These are phyloP conservation scores for Sphagnum magellanicum DNA, from an alignment of 228 moss, liverwort and hornwort species.

Conservation along the genomic window DNA sequence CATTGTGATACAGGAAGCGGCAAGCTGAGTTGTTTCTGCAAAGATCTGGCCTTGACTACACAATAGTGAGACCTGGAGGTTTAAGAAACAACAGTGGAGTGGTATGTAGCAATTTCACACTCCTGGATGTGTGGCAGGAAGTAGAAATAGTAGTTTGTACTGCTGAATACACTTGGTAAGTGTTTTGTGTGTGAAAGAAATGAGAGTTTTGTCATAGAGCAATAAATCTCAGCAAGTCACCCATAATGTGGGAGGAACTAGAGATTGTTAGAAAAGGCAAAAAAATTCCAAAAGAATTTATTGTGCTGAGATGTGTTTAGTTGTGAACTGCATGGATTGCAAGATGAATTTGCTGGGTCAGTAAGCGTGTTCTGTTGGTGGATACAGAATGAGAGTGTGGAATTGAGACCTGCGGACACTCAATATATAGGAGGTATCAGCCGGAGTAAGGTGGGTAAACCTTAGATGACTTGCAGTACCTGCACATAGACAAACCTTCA, in stretches of 20 bases:
- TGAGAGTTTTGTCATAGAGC: too few species aligned
- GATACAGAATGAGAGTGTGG: conserved; percentile 48
- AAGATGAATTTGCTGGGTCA: background rate
- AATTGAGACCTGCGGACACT: conserved; percentile 70
- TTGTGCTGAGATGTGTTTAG: background rate
- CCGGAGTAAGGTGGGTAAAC: conserved; percentile 55
- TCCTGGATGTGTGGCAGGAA: too few species aligned
- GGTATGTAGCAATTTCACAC: conserved; percentile 18
- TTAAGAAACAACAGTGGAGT: conserved; percentile 41
- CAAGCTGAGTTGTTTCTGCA: conserved; percentile 90
- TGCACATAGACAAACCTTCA: too few species aligned
- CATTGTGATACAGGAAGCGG: conserved; percentile 53
- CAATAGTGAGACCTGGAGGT: conserved; percentile 85
- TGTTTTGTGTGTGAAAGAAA: too few species aligned
- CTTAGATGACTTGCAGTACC: too few species aligned
- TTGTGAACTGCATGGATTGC: background rate
- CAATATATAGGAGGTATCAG: conserved; percentile 68
- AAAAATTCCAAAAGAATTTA: background rate
- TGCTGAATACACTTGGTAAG: too few species aligned
- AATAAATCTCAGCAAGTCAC: too few species aligned
- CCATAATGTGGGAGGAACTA: background rate
- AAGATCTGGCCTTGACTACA: conserved; percentile 83
- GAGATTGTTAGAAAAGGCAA: background rate
- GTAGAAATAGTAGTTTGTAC: too few species aligned
- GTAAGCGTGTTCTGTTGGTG: background rate